Evolutionary conservation across 495 filamentous ascomycete species (phyloP).

Genomic region (Usnea hakonensis): DNA sequence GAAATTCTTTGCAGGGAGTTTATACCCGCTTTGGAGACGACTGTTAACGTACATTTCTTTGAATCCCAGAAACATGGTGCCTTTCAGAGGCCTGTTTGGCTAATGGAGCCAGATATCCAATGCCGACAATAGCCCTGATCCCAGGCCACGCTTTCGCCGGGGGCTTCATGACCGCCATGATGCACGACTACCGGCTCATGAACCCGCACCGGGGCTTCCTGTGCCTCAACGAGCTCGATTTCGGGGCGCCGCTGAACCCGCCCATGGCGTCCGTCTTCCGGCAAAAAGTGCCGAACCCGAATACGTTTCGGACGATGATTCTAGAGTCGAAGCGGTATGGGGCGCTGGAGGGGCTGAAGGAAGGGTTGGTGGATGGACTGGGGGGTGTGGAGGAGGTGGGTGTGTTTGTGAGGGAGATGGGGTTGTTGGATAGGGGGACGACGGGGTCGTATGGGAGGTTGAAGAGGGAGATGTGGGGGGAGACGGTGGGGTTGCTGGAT

Average conservation of each 20-base stretch:
- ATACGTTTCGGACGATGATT: conserved; percentile 53
- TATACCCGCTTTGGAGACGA: conserved; percentile 53
- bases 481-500: conserved; percentile 48
- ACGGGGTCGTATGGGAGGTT: conserved; percentile 58
- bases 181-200: conserved; percentile 75
- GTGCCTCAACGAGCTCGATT: conserved; percentile 72
- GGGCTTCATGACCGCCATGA: conserved; percentile 73
- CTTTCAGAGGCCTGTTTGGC: neutral
- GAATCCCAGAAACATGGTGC: neutral
- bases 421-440: conserved; percentile 49
- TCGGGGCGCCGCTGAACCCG: conserved; percentile 61
- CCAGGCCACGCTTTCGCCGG: conserved; percentile 80
- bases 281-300: conserved; percentile 48
- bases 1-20: conserved; percentile 45
- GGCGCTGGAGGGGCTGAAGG: conserved; percentile 50
- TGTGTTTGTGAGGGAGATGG: conserved; percentile 45
- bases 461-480: conserved; percentile 67
- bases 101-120: conserved; percentile 49
- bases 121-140: conserved; percentile 71
- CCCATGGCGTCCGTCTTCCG: conserved; percentile 70
- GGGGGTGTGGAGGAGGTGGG: conserved; percentile 56
- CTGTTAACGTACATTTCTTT: conserved; percentile 48
- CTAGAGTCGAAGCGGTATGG: conserved; percentile 61
- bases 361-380: conserved; percentile 59
- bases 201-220: conserved; percentile 59